Evolutionary conservation across 352 stramenopile species (phyloP), one percentile per base, ranked within the genome.

Genomic region (Globisporangium recalcitrans): DNA sequence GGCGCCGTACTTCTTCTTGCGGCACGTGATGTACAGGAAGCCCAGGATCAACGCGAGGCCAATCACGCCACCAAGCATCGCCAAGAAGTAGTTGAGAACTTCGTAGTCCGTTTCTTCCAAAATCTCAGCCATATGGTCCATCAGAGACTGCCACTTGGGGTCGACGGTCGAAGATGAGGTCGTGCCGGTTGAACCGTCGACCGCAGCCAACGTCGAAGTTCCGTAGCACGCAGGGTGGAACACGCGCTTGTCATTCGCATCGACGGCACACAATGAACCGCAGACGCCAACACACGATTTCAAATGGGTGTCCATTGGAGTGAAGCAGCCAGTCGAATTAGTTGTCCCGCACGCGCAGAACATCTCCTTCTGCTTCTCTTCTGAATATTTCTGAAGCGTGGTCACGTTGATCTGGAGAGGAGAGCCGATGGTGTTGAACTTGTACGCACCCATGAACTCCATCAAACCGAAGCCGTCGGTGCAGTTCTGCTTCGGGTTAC

Each of bases 391-490:
- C 42, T 72, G 65, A 64, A 83, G 79, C 0, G 74, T 80, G 29
- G 72, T 79, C 62, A 87, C 69, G 49, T 88, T 85, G 44, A 87
- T 82, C 68, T 88, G 79, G 21, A 80, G 63, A 8, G 79, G 79
- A 51, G 77, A 87, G 5, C 79, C 77, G 51, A 88, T 71, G n/a
- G 68, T 77, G 68, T 85, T 78, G 67, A 73, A 74, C 13, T 82
- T 72, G 64, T 88, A 88, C 52, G 77, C 68, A 53, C 79, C 79
- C 79, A 88, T 86, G 60, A 64, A 82, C 14, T 80, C 69, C 60
- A 87, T 72, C 27, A 88, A 63, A 13, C 79, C 79, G 32, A 74
- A 78, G 29, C 79, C 79, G 31, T 84, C 75, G 6, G 60, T 68
- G 49, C 79, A 88, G 60, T 82, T 68, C 47, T 79, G 63, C 29